Evolutionary conservation across 257 asterid genomes (phyloP).

Genomic region (Solanum virginianum): DNA sequence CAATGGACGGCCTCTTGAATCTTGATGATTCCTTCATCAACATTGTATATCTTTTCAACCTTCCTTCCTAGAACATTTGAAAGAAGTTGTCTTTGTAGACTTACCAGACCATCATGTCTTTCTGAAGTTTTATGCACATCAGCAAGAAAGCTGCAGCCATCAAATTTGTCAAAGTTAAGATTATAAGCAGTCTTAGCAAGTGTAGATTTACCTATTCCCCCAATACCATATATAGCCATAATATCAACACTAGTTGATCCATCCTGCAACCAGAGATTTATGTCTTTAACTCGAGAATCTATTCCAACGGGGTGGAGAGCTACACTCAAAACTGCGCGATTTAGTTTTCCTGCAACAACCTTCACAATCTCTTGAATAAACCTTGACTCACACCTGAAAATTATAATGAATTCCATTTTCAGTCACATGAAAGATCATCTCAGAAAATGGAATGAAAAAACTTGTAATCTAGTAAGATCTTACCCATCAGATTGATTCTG

Average conservation of each 20-base stretch:
- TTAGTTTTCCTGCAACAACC: not conserved
- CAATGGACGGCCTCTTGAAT: not conserved
- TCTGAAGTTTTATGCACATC: not conserved
- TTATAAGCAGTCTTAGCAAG: not conserved
- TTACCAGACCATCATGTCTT: not conserved
- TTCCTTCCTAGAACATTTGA: not conserved
- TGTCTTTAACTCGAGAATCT: not conserved
- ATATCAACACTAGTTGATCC: not conserved
- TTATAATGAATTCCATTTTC: not conserved
- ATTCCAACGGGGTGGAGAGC: not conserved
- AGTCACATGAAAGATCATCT: not conserved
- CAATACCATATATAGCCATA: not conserved
- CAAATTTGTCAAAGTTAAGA: not conserved
- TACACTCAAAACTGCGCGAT: not conserved
- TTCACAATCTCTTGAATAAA: conserved; percentile 5
- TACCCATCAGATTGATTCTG: conserved; percentile 5
- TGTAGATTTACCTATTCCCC: conserved; percentile 9
- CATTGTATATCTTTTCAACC: not conserved
- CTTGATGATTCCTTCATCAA: not conserved
- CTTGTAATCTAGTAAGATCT: not conserved
- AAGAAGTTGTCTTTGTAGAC: conserved; percentile 6
- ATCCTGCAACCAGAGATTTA: conserved; percentile 1
- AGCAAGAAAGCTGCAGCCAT: conserved; percentile 5
- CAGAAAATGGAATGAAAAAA: not conserved
- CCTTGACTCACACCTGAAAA: conserved; percentile 5